phyloP scores from a whole-genome alignment of 2,329 filamentous ascomycete species.

The Madurella fahalii region DNA sequence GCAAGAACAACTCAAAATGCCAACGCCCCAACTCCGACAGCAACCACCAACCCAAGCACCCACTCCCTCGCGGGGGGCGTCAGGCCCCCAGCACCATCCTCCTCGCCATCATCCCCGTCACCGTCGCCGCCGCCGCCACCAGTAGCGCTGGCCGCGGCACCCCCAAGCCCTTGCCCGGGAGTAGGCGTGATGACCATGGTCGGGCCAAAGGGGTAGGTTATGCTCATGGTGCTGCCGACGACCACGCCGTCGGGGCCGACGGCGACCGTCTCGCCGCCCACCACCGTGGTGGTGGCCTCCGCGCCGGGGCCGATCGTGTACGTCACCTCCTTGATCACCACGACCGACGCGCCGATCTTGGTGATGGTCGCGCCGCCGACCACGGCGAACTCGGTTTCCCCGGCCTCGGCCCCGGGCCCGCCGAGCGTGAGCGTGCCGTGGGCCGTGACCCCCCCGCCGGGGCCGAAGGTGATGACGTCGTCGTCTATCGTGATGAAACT shows the following conservation, averaged over 20 bases:
- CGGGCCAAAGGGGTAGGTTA: conserved; percentile 44
- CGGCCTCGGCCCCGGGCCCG: conserved; percentile 34
- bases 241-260: conserved; percentile 48
- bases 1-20: not conserved
- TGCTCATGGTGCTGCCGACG: conserved; percentile 40
- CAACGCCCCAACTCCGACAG: conserved; percentile 3
- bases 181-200: conserved; percentile 39
- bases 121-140: not conserved
- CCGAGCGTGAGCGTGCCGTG: conserved; percentile 40
- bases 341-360: conserved; percentile 43
- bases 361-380: conserved; percentile 52
- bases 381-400: conserved; percentile 42
- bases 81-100: conserved; percentile 14
- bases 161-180: conserved; percentile 20
- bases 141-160: not conserved
- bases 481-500: conserved; percentile 47
- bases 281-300: conserved; percentile 39
- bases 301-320: conserved; percentile 46
- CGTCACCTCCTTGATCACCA: conserved; percentile 47
- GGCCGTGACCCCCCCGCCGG: conserved; percentile 36
- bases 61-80: conserved; percentile 9
- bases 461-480: conserved; percentile 30
- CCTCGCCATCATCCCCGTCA: conserved; percentile 7
- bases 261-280: conserved; percentile 49
- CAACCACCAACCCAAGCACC: conserved; percentile 5